Evolutionary conservation across 805 yeast species (phyloP).

Genomic region (Isabelozyma rhagii): DNA sequence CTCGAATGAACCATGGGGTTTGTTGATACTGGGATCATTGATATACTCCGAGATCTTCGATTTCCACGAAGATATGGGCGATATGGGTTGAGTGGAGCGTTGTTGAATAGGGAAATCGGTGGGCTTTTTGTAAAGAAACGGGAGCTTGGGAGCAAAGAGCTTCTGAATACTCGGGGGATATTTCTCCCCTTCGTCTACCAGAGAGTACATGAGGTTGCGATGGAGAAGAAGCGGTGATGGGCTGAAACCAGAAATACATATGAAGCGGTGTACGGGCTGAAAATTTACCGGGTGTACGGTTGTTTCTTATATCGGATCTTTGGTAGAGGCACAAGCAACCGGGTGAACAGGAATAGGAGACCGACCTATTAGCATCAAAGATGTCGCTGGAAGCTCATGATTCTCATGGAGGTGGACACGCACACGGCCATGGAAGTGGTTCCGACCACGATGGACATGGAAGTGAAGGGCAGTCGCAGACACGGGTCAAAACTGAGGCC

Average conservation of each 20-base stretch:
- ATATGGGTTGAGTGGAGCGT: slow-evolving; percentile 45
- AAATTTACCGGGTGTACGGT: no score
- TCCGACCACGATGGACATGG: neutral
- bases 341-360: no score
- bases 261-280: neutral
- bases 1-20: neutral
- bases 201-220: neutral
- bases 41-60: slow-evolving; percentile 23
- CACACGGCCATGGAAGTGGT: neutral
- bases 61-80: slow-evolving; percentile 42
- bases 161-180: slow-evolving; percentile 44
- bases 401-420: neutral
- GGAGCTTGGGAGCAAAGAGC: slow-evolving; percentile 57
- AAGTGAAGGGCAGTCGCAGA: neutral
- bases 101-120: slow-evolving; percentile 47
- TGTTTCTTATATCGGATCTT: no score
- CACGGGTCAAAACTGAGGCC: neutral
- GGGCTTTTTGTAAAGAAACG: slow-evolving; percentile 48
- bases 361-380: neutral
- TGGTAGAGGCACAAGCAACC: no score
- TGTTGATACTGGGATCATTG: slow-evolving; percentile 10
- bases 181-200: slow-evolving; percentile 19
- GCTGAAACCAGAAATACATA: neutral
- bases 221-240: neutral
- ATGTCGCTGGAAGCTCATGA: neutral